Evolutionary conservation across 495 filamentous ascomycete species (phyloP), one percentile per base, ranked within the genome.

Genomic region (Neurospora sp.): DNA sequence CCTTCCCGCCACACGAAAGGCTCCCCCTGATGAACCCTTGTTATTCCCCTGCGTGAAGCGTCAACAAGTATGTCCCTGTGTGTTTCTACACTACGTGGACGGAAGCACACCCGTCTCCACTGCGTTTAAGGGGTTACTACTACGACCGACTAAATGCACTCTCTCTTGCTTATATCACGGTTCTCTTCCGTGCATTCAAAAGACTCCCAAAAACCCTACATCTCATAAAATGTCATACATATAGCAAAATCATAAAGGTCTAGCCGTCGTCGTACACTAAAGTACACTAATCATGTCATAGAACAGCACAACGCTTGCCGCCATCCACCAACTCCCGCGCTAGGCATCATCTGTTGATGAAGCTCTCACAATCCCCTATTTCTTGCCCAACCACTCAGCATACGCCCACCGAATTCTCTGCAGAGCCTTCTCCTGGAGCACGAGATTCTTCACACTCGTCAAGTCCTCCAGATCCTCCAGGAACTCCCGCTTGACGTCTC

Each of bases 321-420:
- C 53, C 53, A 35, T 35, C 27, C 22, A 65, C 53, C n/a, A 59
- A 59, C 48, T 59, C 48, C 48, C 48, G 11, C 12, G 10, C 59
- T 22, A 61, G 20, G 39, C 7, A 41, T 4, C 16, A 44, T 9
- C 2, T n/a, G 4, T 20, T 20, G 42, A 46, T 46, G 42, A 20
- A 46, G 42, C 18, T 46, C 42, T 46, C 8, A 46, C 42, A 11
- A 10, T 1, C 39, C 6, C 10, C 39, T 59, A 41, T n/a, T 68
- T 78, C 69, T 70, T 70, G 10, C 74, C 79, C 39, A 94, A 79
- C 89, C 90, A 96, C 77, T 90, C 91, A 9, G 88, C 88, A 85
- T 98, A 97, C 12, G 91, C 91, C 87, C 96, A 98, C 71, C 91
- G 85, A 73, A 98, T 92, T 73, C 96, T 87, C 72, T 93, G 90